Conservation (phyloP, 176 grass and related monocot species). For the Oryza officinalis region DNA sequence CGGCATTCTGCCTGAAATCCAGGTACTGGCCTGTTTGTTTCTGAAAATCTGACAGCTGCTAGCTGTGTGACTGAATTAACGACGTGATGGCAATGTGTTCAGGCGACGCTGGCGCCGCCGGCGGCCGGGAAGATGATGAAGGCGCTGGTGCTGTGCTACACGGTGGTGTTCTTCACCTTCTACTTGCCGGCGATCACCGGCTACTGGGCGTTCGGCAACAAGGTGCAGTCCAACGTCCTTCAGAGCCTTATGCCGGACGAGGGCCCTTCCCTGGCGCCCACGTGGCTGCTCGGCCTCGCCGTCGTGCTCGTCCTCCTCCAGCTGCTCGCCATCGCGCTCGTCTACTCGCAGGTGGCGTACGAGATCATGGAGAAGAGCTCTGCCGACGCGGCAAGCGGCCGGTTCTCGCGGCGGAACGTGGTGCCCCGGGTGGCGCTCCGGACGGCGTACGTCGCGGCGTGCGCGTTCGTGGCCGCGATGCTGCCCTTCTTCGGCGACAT, state of each 20-base stretch:
- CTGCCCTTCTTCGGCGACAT: constrained; percentile 97
- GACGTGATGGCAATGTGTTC: not conserved
- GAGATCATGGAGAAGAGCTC: constrained; percentile 96
- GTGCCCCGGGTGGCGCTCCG: constrained; percentile 65
- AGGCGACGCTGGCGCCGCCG: constrained; percentile 86
- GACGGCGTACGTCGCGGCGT: constrained; percentile 65
- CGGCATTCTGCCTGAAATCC: constrained; percentile 88
- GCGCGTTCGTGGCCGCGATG: constrained; percentile 74
- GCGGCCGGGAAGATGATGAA: constrained; percentile 86
- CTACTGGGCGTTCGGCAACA: constrained; percentile 79
- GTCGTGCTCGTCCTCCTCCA: constrained; percentile 82
- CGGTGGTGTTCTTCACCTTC: constrained; percentile 60
- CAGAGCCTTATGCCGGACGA: constrained; percentile 67
- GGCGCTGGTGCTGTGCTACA: constrained; percentile 62
- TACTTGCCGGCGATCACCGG: constrained; percentile 67
- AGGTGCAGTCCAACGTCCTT: constrained; percentile 66
- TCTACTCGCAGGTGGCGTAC: constrained; percentile 90
- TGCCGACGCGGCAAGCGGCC: constrained; percentile 45
- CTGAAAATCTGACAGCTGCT: not conserved
- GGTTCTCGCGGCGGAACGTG: constrained; percentile 68
- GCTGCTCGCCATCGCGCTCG: constrained; percentile 75
- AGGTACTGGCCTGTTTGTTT: constrained; percentile 32
- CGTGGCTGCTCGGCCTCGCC: constrained; percentile 69
- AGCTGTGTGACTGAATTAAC: not conserved
- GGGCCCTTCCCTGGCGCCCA: constrained; percentile 68